Evolutionary conservation across 192 early-diverging fungal genomes (phyloP).

Genomic region (Allomyces arbusculus): DNA sequence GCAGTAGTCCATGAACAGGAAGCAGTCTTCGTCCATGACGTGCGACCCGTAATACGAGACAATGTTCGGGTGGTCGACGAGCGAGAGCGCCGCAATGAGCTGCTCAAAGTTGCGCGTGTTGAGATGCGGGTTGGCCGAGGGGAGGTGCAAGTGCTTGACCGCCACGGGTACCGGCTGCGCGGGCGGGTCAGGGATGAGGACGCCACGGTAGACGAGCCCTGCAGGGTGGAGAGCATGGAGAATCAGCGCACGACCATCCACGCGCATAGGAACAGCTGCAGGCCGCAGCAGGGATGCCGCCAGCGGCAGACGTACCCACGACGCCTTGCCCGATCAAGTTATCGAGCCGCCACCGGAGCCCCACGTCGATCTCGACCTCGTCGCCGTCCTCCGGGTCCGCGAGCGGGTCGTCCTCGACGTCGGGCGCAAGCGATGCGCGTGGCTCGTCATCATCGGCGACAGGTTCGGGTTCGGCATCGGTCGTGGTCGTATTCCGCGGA

Average conservation of each 20-base stretch:
- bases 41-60: slow-evolving; percentile 78
- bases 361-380: not conserved
- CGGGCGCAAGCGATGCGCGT: too few relatives aligned
- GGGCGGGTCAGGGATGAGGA: not conserved
- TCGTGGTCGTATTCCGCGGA: too few relatives aligned
- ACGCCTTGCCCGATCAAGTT: not conserved
- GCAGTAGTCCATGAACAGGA: slow-evolving; percentile 85
- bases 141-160: not conserved
- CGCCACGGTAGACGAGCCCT: not conserved
- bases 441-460: too few relatives aligned
- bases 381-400: too few relatives aligned
- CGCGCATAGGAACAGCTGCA: too few relatives aligned
- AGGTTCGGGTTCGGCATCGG: too few relatives aligned
- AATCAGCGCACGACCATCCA: too few relatives aligned
- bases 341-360: not conserved
- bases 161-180: not conserved
- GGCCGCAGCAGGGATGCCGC: too few relatives aligned
- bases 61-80: slow-evolving; percentile 75
- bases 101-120: slow-evolving; percentile 29
- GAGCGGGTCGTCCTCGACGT: too few relatives aligned
- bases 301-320: not conserved
- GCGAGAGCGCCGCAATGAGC: slow-evolving; percentile 78
- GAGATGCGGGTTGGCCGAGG: not conserved
- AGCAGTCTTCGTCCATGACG: slow-evolving; percentile 69
- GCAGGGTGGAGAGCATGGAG: too few relatives aligned